Evolutionary conservation across 805 yeast genomes (phyloP).

Genomic region (Metschnikowia baotianmanensis): DNA sequence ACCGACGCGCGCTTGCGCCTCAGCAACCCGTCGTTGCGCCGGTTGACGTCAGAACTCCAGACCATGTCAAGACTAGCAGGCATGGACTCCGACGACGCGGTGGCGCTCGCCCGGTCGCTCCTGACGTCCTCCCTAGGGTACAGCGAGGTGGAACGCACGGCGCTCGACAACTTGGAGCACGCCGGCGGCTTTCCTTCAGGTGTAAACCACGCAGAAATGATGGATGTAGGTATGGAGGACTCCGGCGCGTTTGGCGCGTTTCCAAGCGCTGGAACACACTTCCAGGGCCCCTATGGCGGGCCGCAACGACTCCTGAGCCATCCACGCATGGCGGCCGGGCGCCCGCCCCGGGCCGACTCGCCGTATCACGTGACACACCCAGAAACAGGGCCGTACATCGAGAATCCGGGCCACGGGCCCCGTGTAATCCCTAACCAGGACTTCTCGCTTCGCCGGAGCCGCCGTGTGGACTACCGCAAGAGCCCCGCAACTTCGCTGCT

Average conservation of each 20-base stretch:
- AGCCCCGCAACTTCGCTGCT: slow-evolving; percentile 20
- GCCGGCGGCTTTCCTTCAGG: slow-evolving; percentile 11
- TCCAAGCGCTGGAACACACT: too few species aligned
- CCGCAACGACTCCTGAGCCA: too few species aligned
- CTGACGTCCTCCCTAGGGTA: slow-evolving; percentile 67
- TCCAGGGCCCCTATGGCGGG: too few species aligned
- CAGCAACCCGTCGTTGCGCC: slow-evolving; percentile 62
- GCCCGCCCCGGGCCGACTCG: neutral
- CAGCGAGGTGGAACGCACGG: slow-evolving; percentile 48
- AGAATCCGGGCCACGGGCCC: neutral
- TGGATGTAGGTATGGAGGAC: slow-evolving; percentile 19
- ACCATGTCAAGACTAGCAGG: slow-evolving; percentile 75
- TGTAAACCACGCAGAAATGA: slow-evolving; percentile 11
- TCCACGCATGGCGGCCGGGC: too few species aligned
- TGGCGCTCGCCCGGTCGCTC: slow-evolving; percentile 75
- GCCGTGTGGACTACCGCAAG: slow-evolving; percentile 41
- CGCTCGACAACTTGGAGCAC: slow-evolving; percentile 33
- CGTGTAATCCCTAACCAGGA: slow-evolving; percentile 14
- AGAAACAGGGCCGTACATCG: too few species aligned
- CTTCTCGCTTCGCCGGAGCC: slow-evolving; percentile 36
- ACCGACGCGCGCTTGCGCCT: slow-evolving; percentile 14
- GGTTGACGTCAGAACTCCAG: slow-evolving; percentile 72
- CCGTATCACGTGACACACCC: neutral
- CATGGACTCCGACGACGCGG: slow-evolving; percentile 74
- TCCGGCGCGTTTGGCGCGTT: neutral